Evolutionary conservation across 306 rosid species (phyloP).

Genomic region (Quercus gilva): DNA sequence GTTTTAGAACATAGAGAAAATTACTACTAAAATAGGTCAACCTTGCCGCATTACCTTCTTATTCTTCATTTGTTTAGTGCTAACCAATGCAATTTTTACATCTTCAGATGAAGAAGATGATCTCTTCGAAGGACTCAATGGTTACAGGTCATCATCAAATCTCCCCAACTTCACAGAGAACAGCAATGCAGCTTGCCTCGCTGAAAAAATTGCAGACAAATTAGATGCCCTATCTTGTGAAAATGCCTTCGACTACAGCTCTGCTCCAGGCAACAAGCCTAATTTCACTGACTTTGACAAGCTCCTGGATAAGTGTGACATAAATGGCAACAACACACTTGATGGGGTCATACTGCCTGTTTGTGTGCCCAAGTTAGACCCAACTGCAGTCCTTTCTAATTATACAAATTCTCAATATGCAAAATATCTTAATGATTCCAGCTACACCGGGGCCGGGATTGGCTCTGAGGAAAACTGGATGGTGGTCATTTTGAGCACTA

Average conservation of each 20-base stretch:
- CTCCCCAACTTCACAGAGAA: not conserved
- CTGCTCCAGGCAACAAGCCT: not conserved
- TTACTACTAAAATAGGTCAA: too few relatives aligned
- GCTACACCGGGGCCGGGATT: not conserved
- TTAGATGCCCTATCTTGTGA: slow-evolving; percentile 3
- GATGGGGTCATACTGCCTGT: not conserved
- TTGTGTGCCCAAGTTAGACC: not conserved
- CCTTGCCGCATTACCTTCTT: not conserved
- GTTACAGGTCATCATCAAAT: not conserved
- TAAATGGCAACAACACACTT: not conserved
- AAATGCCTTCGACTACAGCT: not conserved
- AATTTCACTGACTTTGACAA: not conserved
- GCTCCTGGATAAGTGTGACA: not conserved
- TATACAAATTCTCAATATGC: not conserved
- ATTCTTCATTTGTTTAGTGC: not conserved
- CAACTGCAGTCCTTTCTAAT: not conserved
- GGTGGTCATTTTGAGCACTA: not conserved
- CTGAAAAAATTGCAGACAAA: slow-evolving; percentile 8
- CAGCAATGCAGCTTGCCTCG: slow-evolving; percentile 16
- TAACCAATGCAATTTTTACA: not conserved
- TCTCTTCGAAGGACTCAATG: slow-evolving; percentile 1
- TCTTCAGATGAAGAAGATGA: not conserved
- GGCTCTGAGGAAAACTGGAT: not conserved
- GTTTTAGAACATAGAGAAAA: too few relatives aligned
- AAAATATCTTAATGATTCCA: not conserved